These are phyloP conservation scores for Arachnomyces sp. DNA, from an alignment of 2,329 filamentous ascomycete genomes.

Conservation along the genomic window DNA sequence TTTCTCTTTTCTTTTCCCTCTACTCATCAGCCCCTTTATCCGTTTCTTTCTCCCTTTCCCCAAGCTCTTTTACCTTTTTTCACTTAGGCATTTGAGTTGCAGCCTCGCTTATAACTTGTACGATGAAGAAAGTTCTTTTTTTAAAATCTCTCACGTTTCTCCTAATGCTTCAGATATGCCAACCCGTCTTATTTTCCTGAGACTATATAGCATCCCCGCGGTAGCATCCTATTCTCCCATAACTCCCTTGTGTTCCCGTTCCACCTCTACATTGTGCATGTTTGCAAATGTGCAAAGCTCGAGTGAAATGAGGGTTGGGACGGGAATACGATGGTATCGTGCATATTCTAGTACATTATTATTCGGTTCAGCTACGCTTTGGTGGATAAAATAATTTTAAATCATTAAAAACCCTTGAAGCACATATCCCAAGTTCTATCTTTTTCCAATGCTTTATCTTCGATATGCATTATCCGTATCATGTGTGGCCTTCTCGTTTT, in stretches of 20 bases:
- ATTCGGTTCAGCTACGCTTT: too few species aligned
- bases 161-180: slow-evolving; percentile 9
- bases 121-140: slow-evolving; percentile 8
- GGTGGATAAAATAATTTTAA: too few species aligned
- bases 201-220: slow-evolving; percentile 17
- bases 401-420: too few species aligned
- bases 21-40: slow-evolving; percentile 7
- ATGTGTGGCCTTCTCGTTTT: too few species aligned
- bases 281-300: too few species aligned
- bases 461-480: too few species aligned
- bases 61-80: slow-evolving; percentile 8
- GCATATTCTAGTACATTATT: too few species aligned
- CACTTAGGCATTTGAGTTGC: slow-evolving; percentile 9
- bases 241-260: slow-evolving; percentile 10
- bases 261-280: slow-evolving; percentile 2
- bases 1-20: slow-evolving; percentile 10
- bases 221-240: slow-evolving; percentile 10
- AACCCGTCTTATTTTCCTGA: slow-evolving; percentile 17
- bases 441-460: too few species aligned
- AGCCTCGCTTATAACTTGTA: slow-evolving; percentile 21
- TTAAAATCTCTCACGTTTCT: slow-evolving; percentile 6
- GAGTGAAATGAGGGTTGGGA: too few species aligned
- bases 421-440: too few species aligned
- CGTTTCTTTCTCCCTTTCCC: slow-evolving; percentile 10
- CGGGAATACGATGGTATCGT: too few species aligned